These are phyloP conservation scores for Cocos nucifera DNA, from an alignment of 176 grass and related monocot species.

Conservation along the genomic window DNA sequence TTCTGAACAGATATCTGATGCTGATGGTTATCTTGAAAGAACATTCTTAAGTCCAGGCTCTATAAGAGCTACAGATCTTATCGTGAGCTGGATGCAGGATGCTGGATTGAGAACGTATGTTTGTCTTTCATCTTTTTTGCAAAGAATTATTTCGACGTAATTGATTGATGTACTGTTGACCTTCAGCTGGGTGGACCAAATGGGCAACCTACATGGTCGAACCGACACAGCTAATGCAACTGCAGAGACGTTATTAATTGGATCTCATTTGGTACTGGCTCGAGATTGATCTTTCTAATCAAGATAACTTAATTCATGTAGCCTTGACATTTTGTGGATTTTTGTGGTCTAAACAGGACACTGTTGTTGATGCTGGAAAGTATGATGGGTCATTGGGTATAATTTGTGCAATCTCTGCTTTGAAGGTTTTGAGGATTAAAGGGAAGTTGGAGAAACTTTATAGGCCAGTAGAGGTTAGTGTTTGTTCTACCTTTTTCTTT, in stretches of 20 bases:
- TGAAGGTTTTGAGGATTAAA: constrained; percentile 69
- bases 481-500: constrained; percentile 3
- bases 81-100: constrained; percentile 90
- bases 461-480: constrained; percentile 67
- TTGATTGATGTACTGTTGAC: background rate
- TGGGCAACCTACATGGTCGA: constrained; percentile 86
- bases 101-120: constrained; percentile 68
- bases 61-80: constrained; percentile 54
- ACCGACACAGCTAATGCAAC: constrained; percentile 38
- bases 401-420: constrained; percentile 71
- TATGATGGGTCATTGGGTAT: constrained; percentile 80
- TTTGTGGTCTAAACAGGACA: constrained; percentile 50
- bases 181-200: constrained; percentile 84
- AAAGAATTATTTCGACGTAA: no score
- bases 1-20: constrained; percentile 67
- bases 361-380: constrained; percentile 89
- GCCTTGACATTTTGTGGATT: background rate
- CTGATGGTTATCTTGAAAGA: constrained; percentile 83
- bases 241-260: constrained; percentile 49
- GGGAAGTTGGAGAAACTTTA: constrained; percentile 59
- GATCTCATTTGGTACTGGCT: constrained; percentile 68
- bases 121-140: background rate
- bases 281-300: background rate
- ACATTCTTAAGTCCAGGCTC: constrained; percentile 85
- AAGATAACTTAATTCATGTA: no score